Base-by-base conservation (phyloP, 306 rosid genomes). In the Cucurbita argyrosperma region DNA sequence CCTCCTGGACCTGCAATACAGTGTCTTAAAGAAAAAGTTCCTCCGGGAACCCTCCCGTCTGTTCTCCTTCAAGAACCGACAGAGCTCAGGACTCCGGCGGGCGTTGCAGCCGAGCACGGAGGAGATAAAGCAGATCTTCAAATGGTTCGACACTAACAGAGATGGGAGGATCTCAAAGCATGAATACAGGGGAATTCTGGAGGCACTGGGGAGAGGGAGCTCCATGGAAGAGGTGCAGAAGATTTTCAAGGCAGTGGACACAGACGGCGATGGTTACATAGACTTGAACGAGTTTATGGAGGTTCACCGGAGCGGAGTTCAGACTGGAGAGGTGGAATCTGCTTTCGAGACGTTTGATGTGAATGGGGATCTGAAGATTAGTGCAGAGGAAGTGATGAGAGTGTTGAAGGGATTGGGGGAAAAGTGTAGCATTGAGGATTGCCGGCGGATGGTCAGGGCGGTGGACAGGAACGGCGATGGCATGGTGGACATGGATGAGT, bases 401-500 rank as follows among this genome's bases (percentile, higher is more conserved):
- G 79, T 88, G 86, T 67, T 91, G 40, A 78, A 64, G 81, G 79
- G 85, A 84, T 71, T 89, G 73, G 96, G 92, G 26, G 99, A 94
- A 64, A 78, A 84, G 13, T 85, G 90, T 87, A 90, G 77, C 83
- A 80, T 89, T 11, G 84, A 88, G 2, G 96, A 91, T 14, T 91
- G 99, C 83, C 75, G 37, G 53, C 39, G 81, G 74, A 94, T 91
- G 92, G 97, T 89, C 57, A 84, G 80, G 60, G 89, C 91, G 0
- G 96, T 94, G 45, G 99, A 91, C 74, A 83, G 77, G 1, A 84
- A 94, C 70, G 91, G 96, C 35, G 99, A 94, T 74, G 97, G 90
- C 18, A 77, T 89, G 95, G 96, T 94, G 37, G 82, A 84, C 80
- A 80, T 94, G 80, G 83, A 91, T 14, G 97, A 91, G 84, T 94